Percentiles rank a stretch among this genome's conserved stretches.
These are phyloP conservation scores for Dryas alaskensis DNA, from an alignment of 306 rosid species.

Conservation along the genomic window DNA sequence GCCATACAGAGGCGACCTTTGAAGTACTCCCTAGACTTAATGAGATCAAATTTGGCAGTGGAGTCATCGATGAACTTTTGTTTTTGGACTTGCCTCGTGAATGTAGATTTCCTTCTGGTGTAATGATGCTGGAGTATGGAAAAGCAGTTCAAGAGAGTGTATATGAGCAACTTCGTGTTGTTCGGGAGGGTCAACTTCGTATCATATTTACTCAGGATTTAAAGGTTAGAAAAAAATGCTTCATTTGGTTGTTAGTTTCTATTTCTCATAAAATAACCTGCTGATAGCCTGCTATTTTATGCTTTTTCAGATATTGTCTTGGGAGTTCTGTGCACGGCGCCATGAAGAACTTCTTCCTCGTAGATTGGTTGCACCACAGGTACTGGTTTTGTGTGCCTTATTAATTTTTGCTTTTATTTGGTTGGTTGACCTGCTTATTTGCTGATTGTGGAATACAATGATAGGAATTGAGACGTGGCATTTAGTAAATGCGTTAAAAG, in stretches of 20 bases:
- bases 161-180: conserved; percentile 95
- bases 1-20: conserved; percentile 84
- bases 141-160: conserved; percentile 96
- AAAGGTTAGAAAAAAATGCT: conserved; percentile 48
- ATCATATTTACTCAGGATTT: conserved; percentile 76
- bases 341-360: conserved; percentile 99
- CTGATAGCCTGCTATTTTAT: conserved; percentile 4
- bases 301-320: conserved; percentile 62
- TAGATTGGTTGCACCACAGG: conserved; percentile 95
- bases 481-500: neutral
- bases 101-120: conserved; percentile 64
- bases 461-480: neutral
- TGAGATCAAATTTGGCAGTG: conserved; percentile 93
- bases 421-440: neutral
- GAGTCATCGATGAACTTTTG: conserved; percentile 86
- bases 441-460: neutral
- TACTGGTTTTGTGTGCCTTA: conserved; percentile 31
- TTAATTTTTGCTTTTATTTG: neutral
- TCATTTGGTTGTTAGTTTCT: conserved; percentile 14
- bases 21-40: conserved; percentile 94
- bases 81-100: conserved; percentile 89
- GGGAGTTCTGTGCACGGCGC: conserved; percentile 95
- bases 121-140: conserved; percentile 84
- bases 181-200: conserved; percentile 98
- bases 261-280: conserved; percentile 11